Evolutionary conservation across 108 stramenopile species (phyloP), one percentile per base, ranked within the genome.

Genomic region (Fistulifera solaris): DNA sequence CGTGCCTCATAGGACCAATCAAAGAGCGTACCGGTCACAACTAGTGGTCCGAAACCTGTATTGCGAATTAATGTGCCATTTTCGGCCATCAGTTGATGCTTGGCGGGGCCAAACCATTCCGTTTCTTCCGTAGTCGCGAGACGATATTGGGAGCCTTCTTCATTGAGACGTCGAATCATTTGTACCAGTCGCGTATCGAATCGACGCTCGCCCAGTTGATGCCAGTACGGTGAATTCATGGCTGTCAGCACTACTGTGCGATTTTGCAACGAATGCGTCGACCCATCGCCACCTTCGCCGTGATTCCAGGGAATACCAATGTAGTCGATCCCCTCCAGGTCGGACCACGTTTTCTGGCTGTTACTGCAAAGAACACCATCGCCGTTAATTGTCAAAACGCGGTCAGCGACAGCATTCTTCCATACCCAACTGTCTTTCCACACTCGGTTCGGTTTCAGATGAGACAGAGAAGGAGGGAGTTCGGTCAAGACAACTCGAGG

Each of bases 331-430:
- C 8, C 31, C 31, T 35, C 6, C 31, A 35, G 8, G 31, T 35
- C 31, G 31, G 31, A 35, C 31, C 31, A 35, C 6, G 31, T 35
- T 35, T 35, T 35, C 6, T 35, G 8, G 31, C 31, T 35, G 52
- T 74, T 78, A 21, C 67, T 58, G 48, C 77, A 78, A 38, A 78
- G 28, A 28, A 61, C 70, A 0, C 77, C 77, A 64, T 78, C 74
- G 15, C 77, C 77, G 18, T 51, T 43, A 62, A 78, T 73, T 18
- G 68, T n/a, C 14, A 78, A 52, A 1, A 78, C 61, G 19, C 65
- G 70, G 40, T 79, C 79, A 19, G 68, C 68, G 7, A 62, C 40
- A 10, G 76, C 23, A 16, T 47, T 40, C 18, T 73, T 39, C 79
- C 79, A 80, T 16, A 76, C 52, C 72, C 73, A 80, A 17, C 19